Conservation (phyloP, 768 basidiomycete species). For the Tricholoma hemisulphureum region DNA sequence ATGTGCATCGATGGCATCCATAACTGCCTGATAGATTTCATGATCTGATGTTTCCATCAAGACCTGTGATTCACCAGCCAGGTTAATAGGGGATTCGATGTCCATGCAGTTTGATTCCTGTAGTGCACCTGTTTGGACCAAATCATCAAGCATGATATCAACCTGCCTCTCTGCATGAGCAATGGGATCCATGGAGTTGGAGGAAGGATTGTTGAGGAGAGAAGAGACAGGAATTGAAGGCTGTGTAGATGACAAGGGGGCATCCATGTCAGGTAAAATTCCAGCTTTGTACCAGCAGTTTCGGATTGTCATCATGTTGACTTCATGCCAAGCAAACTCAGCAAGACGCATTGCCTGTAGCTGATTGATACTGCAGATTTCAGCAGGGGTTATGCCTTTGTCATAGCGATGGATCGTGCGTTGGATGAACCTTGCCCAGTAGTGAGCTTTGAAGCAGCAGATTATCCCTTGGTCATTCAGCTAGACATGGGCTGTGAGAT, state of each 20-base stretch:
- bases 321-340: slow-evolving; percentile 11
- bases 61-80: slow-evolving; percentile 7
- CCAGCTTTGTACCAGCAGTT: background rate
- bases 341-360: slow-evolving; percentile 32
- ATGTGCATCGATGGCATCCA: background rate
- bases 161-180: slow-evolving; percentile 10
- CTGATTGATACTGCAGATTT: slow-evolving; percentile 30
- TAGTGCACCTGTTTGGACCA: background rate
- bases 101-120: background rate
- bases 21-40: slow-evolving; percentile 1
- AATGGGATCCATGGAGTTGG: background rate
- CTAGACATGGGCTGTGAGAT: slow-evolving; percentile 31
- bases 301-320: background rate
- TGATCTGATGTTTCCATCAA: slow-evolving; percentile 3
- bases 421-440: background rate
- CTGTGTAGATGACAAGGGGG: background rate
- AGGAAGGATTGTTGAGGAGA: slow-evolving; percentile 1
- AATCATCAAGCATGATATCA: background rate
- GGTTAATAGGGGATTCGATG: background rate
- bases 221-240: slow-evolving; percentile 21
- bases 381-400: slow-evolving; percentile 10
- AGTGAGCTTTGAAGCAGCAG: background rate
- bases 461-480: slow-evolving; percentile 7
- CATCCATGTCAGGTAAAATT: background rate
- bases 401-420: slow-evolving; percentile 31